phyloP scores from a whole-genome alignment of 208 protist genomes.

The Trypanosomatidae sp. region DNA sequence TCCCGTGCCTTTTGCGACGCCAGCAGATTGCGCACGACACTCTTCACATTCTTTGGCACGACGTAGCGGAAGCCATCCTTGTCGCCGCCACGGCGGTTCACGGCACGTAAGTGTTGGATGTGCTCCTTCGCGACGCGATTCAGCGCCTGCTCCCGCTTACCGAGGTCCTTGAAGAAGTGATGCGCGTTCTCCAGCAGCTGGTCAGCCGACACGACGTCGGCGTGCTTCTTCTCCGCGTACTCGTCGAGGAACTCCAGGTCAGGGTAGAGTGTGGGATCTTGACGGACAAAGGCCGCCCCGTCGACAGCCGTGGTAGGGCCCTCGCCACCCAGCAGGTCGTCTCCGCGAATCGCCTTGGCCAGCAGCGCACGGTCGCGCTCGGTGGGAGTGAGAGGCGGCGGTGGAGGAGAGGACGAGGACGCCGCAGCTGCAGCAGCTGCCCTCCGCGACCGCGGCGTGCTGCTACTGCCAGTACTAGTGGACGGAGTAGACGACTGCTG shows the following conservation, averaged over 20 bases:
- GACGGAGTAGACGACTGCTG: too few species aligned
- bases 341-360: slow-evolving; percentile 52
- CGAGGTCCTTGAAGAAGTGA: slow-evolving; percentile 73
- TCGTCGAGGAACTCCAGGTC: slow-evolving; percentile 65
- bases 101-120: slow-evolving; percentile 60
- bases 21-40: slow-evolving; percentile 68
- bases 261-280: slow-evolving; percentile 44
- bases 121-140: slow-evolving; percentile 59
- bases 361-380: slow-evolving; percentile 46
- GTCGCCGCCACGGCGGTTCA: slow-evolving; percentile 86
- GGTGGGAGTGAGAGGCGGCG: background rate
- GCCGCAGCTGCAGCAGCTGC: background rate
- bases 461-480: too few species aligned
- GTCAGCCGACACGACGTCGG: slow-evolving; percentile 58
- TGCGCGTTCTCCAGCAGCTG: slow-evolving; percentile 68
- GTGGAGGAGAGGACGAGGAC: background rate
- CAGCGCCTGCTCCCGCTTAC: slow-evolving; percentile 51
- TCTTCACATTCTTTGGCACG: slow-evolving; percentile 70
- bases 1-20: slow-evolving; percentile 32
- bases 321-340: slow-evolving; percentile 16
- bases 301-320: background rate
- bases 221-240: slow-evolving; percentile 70
- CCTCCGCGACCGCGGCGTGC: background rate
- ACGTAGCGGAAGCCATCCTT: slow-evolving; percentile 91
- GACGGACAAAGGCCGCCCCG: slow-evolving; percentile 8